phyloP scores from a whole-genome alignment of 1,284 basidiomycete species.

The Fomitopsis betulina region DNA sequence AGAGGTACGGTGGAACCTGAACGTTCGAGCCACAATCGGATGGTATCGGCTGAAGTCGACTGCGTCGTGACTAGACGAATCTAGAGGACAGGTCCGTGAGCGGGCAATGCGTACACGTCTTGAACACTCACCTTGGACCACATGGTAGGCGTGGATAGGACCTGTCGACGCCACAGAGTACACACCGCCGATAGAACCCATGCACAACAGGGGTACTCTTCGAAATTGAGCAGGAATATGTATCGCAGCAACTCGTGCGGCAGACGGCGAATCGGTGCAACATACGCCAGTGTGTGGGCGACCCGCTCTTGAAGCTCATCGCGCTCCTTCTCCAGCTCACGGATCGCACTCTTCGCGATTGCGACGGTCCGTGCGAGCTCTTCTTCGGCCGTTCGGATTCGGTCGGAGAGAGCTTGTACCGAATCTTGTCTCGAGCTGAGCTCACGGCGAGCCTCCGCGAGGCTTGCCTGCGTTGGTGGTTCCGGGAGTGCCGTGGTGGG shows the following conservation, averaged over 20 bases:
- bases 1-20: constrained; percentile 62
- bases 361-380: constrained; percentile 52
- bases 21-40: constrained; percentile 75
- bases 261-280: constrained; percentile 63
- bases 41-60: constrained; percentile 65
- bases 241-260: constrained; percentile 62
- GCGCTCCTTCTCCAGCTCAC: constrained; percentile 47
- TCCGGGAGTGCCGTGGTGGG: constrained; percentile 32
- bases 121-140: constrained; percentile 63
- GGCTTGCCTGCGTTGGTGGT: constrained; percentile 48
- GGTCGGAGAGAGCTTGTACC: constrained; percentile 21
- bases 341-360: constrained; percentile 47
- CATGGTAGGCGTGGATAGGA: constrained; percentile 56
- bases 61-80: constrained; percentile 70
- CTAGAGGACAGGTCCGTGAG: too few relatives aligned
- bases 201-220: constrained; percentile 60
- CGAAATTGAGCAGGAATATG: constrained; percentile 63
- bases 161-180: constrained; percentile 54
- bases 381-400: constrained; percentile 40
- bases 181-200: constrained; percentile 69
- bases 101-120: too few relatives aligned
- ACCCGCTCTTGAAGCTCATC: constrained; percentile 41
- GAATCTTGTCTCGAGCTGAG: constrained; percentile 17
- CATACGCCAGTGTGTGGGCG: constrained; percentile 48
- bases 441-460: constrained; percentile 42